Evolutionary conservation across 176 grass and related monocot genomes (phyloP), one percentile per base, ranked within the genome.

Genomic region (Cenchrus purpureus): DNA sequence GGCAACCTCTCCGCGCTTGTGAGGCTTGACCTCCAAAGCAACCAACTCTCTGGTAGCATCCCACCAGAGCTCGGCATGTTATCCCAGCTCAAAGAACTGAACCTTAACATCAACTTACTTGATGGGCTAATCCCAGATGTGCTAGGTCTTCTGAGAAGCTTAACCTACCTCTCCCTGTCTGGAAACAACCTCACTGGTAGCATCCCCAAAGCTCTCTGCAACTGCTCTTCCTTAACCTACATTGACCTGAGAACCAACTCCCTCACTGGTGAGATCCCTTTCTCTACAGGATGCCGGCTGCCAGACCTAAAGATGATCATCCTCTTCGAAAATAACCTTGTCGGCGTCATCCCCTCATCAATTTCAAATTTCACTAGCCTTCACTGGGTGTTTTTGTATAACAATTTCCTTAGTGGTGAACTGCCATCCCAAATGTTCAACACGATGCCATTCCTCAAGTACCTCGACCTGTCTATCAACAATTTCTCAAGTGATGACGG

Each of bases 391-490:
- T 62, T 83, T 32, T 17, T 93, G 14, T 68, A 87, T 10, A 19
- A 20, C 8, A 96, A 96, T 77, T 31, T 4, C 49, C 86, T 96
- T 14, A 34, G 20, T 29, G 87, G 94, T 32, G 91, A 53, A 19
- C 60, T 93, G 69, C 94, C 89, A 10, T 80, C 88, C 19, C 40
- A 84, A 19, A 78, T 93, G 77, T 95, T 95, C 52, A 17, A 79
- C 77, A 91, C 65, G 73, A 92, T 93, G 86, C 89, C 84, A 9
- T 34, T 32, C 20, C 86, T 96, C 54, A 62, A 68, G 20, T 87
- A 15, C 77, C 86, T 96, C 52, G 81, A 93, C 53, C 77, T 96
- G 17, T 91, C 91, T 7, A 49, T 64, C 77, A 96, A 96, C 80
- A 89, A 78, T 49, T 79, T 93, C 29, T 91, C 77, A 3, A 89